Conservation (phyloP, 129 eudicot genomes). For the Flaveria linearis region DNA sequence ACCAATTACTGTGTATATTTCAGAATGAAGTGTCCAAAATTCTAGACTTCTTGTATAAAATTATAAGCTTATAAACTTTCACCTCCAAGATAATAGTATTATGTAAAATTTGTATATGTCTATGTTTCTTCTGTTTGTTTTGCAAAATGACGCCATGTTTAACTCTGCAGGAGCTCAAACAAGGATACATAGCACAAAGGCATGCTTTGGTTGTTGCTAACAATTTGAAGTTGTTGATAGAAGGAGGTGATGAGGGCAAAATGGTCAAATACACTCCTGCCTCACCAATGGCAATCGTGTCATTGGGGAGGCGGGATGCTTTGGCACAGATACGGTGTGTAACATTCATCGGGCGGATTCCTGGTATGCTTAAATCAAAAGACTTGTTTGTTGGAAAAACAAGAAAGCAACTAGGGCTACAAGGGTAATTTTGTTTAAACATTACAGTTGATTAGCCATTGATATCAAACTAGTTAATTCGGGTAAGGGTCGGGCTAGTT, state of each 20-base stretch:
- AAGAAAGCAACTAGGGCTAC: constrained; percentile 61
- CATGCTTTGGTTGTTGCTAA: constrained; percentile 54
- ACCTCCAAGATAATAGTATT: too few relatives aligned
- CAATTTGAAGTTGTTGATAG: constrained; percentile 52
- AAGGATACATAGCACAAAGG: constrained; percentile 65
- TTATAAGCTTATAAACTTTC: too few relatives aligned
- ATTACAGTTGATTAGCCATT: background rate
- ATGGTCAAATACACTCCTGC: constrained; percentile 52
- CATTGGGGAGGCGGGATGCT: constrained; percentile 67
- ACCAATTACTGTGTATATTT: too few relatives aligned
- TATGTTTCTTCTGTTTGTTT: background rate
- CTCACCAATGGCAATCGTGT: constrained; percentile 54
- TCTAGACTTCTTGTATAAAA: too few relatives aligned
- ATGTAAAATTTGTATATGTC: too few relatives aligned
- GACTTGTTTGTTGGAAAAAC: constrained; percentile 75
- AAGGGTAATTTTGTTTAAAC: constrained; percentile 19
- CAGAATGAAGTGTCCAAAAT: too few relatives aligned
- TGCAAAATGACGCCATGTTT: background rate
- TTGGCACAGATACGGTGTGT: constrained; percentile 47
- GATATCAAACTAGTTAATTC: constrained; percentile 15
- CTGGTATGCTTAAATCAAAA: constrained; percentile 70
- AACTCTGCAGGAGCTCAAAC: constrained; percentile 62
- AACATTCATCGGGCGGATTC: constrained; percentile 53
- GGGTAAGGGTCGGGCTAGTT: background rate
- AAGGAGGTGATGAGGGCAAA: constrained; percentile 37